Conservation (phyloP, 75 land plant genomes). For the Selaginella moellendorffii region DNA sequence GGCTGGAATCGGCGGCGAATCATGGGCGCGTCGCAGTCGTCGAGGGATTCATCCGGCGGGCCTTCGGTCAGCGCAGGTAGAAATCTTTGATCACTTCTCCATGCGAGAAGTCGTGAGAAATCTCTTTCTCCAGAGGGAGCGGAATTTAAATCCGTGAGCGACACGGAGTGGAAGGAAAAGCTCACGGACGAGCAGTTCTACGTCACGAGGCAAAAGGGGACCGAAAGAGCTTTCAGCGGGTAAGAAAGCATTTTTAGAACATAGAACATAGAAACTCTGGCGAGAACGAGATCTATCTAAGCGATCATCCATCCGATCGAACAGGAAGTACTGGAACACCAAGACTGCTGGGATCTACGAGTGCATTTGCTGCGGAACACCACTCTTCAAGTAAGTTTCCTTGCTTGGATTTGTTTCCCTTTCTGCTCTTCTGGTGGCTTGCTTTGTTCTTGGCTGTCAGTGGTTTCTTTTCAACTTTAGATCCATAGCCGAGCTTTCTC, state of each 20-base stretch:
- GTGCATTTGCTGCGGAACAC: conserved; percentile 78
- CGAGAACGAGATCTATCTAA: too few species aligned
- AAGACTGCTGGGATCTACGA: conserved; percentile 69
- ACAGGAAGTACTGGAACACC: conserved; percentile 95
- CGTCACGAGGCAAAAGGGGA: conserved; percentile 73
- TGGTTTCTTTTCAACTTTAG: too few species aligned
- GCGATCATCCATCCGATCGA: too few species aligned
- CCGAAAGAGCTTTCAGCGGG: conserved; percentile 90
- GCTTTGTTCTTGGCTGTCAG: too few species aligned
- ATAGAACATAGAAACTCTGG: too few species aligned
- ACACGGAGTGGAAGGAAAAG: conserved; percentile 73
- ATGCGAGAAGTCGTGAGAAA: too few species aligned
- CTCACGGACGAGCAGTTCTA: conserved; percentile 50
- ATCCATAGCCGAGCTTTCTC: too few species aligned
- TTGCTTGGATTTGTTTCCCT: too few species aligned
- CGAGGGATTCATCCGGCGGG: neutral
- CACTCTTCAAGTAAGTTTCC: conserved; percentile 78
- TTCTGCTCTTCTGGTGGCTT: too few species aligned
- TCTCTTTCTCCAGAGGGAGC: neutral
- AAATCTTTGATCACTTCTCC: too few species aligned
- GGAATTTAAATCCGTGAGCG: conserved; percentile 34
- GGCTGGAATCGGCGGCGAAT: neutral
- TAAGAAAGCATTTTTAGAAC: too few species aligned
- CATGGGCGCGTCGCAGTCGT: neutral
- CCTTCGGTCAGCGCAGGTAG: too few species aligned